phyloP scores from a whole-genome alignment of 257 asterid species.

The Solanum acaule region DNA sequence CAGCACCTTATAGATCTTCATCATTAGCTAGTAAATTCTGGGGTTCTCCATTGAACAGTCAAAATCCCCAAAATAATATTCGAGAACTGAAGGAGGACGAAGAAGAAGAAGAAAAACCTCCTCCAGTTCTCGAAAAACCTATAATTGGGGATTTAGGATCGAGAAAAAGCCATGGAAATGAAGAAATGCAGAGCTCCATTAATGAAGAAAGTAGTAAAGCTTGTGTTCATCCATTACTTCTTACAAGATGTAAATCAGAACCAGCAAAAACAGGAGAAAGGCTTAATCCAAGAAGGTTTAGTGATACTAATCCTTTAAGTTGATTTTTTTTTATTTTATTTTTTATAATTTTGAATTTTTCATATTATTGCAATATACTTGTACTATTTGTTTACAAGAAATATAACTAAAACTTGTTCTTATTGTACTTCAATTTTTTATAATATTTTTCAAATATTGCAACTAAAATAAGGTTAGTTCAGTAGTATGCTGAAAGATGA shows the following conservation, averaged over 20 bases:
- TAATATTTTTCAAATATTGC: background rate
- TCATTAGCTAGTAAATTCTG: conserved; percentile 65
- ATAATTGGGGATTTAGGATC: conserved; percentile 13
- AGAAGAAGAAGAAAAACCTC: background rate
- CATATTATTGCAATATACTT: background rate
- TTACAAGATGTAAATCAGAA: conserved; percentile 81
- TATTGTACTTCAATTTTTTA: background rate
- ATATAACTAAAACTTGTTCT: background rate
- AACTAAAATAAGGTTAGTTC: background rate
- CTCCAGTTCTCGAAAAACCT: background rate
- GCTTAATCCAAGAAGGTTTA: conserved; percentile 41
- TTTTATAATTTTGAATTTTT: too few species aligned
- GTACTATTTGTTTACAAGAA: background rate
- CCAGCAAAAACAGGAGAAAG: conserved; percentile 73
- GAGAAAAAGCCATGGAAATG: conserved; percentile 9
- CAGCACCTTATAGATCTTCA: conserved; percentile 94
- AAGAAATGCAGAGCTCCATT: conserved; percentile 8
- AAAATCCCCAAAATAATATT: background rate
- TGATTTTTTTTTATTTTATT: background rate
- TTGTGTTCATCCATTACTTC: conserved; percentile 49
- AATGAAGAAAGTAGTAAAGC: background rate
- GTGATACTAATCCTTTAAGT: conserved; percentile 10
- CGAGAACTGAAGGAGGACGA: conserved; percentile 2
- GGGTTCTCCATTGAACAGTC: conserved; percentile 42
- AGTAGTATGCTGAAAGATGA: conserved; percentile 12